These are phyloP conservation scores for Cladobotryum protrusum DNA, from an alignment of 2,329 filamentous ascomycete species.

Conservation along the genomic window DNA sequence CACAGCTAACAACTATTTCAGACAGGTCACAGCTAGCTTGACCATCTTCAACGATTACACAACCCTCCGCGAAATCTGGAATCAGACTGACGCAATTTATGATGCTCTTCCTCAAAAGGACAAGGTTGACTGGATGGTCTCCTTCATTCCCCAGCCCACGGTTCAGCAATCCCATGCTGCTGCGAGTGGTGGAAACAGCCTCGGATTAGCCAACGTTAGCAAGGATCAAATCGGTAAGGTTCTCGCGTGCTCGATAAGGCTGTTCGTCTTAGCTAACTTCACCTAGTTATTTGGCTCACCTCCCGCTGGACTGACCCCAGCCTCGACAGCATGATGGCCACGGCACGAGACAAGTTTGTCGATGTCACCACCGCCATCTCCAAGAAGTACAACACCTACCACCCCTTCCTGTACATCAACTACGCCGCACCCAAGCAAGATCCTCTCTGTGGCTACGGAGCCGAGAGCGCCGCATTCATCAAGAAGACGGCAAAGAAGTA, in stretches of 20 bases:
- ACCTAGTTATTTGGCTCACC: conserved; percentile 10
- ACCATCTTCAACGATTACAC: conserved; percentile 11
- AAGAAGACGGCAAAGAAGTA: conserved; percentile 24
- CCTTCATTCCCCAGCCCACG: conserved; percentile 12
- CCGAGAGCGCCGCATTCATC: conserved; percentile 27
- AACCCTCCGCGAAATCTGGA: conserved; percentile 11
- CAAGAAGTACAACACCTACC: conserved; percentile 7
- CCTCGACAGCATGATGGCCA: conserved; percentile 8
- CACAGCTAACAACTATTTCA: too few species aligned
- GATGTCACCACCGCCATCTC: conserved; percentile 1
- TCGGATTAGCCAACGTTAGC: conserved; percentile 6
- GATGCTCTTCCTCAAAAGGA: conserved; percentile 9
- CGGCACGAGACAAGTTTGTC: conserved; percentile 6
- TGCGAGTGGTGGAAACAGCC: conserved; percentile 10
- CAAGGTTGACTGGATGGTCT: conserved; percentile 15
- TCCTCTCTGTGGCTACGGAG: conserved; percentile 32
- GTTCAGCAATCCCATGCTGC: conserved; percentile 8
- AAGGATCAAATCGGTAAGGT: conserved; percentile 12
- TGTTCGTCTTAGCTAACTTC: background rate
- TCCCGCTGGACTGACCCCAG: conserved; percentile 11
- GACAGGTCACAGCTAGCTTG: conserved; percentile 11
- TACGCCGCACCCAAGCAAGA: conserved; percentile 35
- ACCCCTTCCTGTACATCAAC: conserved; percentile 32
- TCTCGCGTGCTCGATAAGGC: too few species aligned
- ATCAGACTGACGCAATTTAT: conserved; percentile 10